Conservation (phyloP, 805 yeast species). For the Ogataea trehaloabstinens region DNA sequence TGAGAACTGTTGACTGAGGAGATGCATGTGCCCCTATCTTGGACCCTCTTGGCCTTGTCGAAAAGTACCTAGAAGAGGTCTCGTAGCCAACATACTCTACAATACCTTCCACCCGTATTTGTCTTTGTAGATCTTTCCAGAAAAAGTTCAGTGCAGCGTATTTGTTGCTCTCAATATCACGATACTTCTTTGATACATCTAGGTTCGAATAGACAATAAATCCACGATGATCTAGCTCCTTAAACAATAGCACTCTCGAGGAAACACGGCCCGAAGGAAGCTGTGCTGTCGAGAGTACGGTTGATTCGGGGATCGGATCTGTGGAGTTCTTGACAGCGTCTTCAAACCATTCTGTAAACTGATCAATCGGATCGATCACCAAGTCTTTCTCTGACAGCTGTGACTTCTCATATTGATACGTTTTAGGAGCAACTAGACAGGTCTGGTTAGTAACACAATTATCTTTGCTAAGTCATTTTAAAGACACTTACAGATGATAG, state of each 20-base stretch:
- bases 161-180: conserved; percentile 69
- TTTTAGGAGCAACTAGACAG: conserved; percentile 78
- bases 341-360: conserved; percentile 82
- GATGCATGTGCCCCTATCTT: conserved; percentile 97
- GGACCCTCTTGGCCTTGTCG: conserved; percentile 89
- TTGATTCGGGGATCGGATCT: conserved; percentile 75
- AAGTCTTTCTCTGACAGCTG: conserved; percentile 56
- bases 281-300: conserved; percentile 84
- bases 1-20: conserved; percentile 71
- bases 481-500: conserved; percentile 28
- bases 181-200: conserved; percentile 79
- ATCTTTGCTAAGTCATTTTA: conserved; percentile 2
- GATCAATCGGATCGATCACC: conserved; percentile 60
- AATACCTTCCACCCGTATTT: conserved; percentile 87
- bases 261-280: conserved; percentile 91
- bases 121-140: conserved; percentile 90
- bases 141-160: conserved; percentile 83
- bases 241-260: conserved; percentile 78
- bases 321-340: conserved; percentile 57
- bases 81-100: conserved; percentile 73
- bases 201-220: conserved; percentile 89
- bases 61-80: conserved; percentile 73
- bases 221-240: conserved; percentile 84
- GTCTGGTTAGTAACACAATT: no score
- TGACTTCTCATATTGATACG: conserved; percentile 80